Evolutionary conservation across 2,329 filamentous ascomycete genomes (phyloP), one percentile per base, ranked within the genome.

Genomic region (Tolypocladium tropicale): DNA sequence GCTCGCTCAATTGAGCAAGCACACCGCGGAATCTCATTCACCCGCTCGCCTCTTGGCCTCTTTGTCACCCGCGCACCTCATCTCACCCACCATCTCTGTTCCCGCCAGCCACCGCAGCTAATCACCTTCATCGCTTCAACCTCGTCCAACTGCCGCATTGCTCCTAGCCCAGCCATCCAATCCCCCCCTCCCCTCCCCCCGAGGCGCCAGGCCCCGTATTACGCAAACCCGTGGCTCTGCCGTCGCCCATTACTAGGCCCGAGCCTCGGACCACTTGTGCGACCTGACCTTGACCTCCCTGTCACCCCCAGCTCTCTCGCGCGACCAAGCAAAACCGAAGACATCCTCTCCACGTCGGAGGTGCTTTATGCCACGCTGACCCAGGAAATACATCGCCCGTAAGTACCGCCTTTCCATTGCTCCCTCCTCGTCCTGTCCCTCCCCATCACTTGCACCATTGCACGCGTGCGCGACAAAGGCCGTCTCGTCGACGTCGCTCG

Each of bases 301-400:
- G 53, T 50, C 56, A 54, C 56, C 60, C 55, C 58, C 58, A 60
- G 55, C 56, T 59, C 49, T 53, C 53, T 55, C 55, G 54, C 57
- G 56, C 57, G 54, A 61, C 55, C 56, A 59, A 59, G 57, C 55
- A 59, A 60, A 57, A 54, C 52, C 52, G 53, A 57, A 55, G 49
- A 59, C 56, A 56, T 59, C 54, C 46, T 60, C 57, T 61, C 57
- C 59, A 56, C 58, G 58, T 60, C 60, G 61, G 56, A 63, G 61
- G 62, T 58, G 55, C 59, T 62, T 62, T 61, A 58, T 58, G 58
- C 56, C 63, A 60, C 61, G 50, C 57, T 65, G 62, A 66, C 57
- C 62, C 62, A 58, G 49, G 46, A 61, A 63, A 61, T 74, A 67
- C 59, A 60, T 61, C 55, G 55, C 52, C 57, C 56, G 57, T 58